These are phyloP conservation scores for Pyrus betulifolia DNA, from an alignment of 306 rosid genomes.

Conservation along the genomic window DNA sequence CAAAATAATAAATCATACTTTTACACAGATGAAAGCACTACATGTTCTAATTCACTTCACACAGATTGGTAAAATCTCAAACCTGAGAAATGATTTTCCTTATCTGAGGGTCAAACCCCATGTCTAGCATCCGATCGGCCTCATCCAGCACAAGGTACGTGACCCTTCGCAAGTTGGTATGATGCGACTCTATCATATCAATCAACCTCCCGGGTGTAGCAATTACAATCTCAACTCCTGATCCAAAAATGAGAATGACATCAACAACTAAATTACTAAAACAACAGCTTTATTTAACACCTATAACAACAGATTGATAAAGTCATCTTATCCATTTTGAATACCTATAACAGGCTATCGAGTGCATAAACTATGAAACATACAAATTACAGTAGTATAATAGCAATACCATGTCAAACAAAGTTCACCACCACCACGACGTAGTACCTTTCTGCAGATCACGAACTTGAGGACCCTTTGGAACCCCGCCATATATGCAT, in stretches of 20 bases:
- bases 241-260: conserved; percentile 11
- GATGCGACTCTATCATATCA: conserved; percentile 97
- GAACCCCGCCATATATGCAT: conserved; percentile 98
- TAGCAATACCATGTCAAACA: conserved; percentile 8
- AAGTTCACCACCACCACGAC: conserved; percentile 30
- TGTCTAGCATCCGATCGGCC: conserved; percentile 98
- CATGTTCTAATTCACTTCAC: background rate
- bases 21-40: background rate
- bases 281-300: background rate
- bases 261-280: conserved; percentile 13
- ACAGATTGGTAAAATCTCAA: conserved; percentile 7
- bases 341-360: background rate
- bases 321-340: background rate
- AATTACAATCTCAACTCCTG: conserved; percentile 95
- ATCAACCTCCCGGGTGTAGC: conserved; percentile 99
- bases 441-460: conserved; percentile 92
- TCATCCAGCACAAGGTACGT: conserved; percentile 95
- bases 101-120: conserved; percentile 99
- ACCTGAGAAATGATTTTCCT: conserved; percentile 95
- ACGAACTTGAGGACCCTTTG: conserved; percentile 99
- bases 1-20: background rate
- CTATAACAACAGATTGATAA: background rate
- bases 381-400: background rate
- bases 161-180: conserved; percentile 94
- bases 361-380: background rate